These are phyloP conservation scores for Beauveria rudraprayagi DNA, from an alignment of 2,329 filamentous ascomycete species.

Conservation along the genomic window DNA sequence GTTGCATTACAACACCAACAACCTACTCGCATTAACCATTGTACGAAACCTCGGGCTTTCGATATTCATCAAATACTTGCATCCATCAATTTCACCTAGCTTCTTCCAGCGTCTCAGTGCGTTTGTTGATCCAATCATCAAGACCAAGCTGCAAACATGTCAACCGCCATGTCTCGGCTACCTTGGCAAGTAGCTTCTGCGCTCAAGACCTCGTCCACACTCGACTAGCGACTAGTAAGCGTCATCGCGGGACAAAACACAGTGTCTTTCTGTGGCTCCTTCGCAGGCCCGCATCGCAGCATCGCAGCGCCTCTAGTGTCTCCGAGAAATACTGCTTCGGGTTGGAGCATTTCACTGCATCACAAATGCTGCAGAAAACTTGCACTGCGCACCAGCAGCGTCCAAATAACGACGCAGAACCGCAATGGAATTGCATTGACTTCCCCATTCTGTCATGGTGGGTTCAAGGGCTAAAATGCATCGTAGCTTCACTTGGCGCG, in stretches of 20 bases:
- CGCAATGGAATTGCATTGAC: neutral
- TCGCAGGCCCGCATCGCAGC: neutral
- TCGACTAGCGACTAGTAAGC: neutral
- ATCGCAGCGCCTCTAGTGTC: neutral
- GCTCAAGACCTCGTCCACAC: too few relatives aligned
- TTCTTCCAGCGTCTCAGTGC: neutral
- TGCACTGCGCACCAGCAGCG: too few relatives aligned
- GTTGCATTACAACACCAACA: too few relatives aligned
- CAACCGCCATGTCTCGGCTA: too few relatives aligned
- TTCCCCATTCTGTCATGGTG: neutral
- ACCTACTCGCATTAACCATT: neutral
- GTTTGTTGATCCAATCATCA: neutral
- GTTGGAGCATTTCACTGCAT: neutral
- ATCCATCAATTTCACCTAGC: neutral
- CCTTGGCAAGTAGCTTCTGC: too few relatives aligned
- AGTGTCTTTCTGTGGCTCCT: neutral
- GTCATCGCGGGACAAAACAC: neutral
- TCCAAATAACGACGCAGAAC: too few relatives aligned
- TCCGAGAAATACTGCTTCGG: neutral
- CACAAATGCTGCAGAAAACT: too few relatives aligned
- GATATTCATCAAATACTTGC: neutral
- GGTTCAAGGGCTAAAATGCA: neutral
- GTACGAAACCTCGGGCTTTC: too few relatives aligned
- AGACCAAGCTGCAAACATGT: neutral
- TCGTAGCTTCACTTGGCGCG: neutral